These are phyloP conservation scores for Ailanthus altissimus DNA, from an alignment of 345 rosid genomes.

Conservation along the genomic window DNA sequence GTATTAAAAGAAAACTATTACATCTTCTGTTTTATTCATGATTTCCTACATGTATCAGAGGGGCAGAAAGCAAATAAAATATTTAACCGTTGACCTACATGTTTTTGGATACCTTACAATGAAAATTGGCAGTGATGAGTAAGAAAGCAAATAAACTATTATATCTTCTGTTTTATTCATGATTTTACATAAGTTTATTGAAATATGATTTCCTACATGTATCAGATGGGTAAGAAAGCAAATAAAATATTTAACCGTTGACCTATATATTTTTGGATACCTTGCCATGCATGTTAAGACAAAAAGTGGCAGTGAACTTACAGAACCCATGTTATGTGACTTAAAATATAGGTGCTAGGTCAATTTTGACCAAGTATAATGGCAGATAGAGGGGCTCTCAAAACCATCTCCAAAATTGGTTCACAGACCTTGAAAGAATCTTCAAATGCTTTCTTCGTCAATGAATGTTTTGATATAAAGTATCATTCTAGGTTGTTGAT, in stretches of 20 bases:
- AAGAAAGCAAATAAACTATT: too few relatives aligned
- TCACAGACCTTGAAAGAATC: not conserved
- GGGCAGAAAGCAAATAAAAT: not conserved
- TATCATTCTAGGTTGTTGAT: not conserved
- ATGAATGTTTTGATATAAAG: not conserved
- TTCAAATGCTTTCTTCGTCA: not conserved
- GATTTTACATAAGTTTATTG: not conserved
- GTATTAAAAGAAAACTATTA: constrained; percentile 32
- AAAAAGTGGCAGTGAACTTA: not conserved
- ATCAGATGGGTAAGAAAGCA: not conserved
- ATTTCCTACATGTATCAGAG: not conserved
- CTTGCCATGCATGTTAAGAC: not conserved
- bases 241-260: not conserved
- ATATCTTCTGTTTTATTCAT: too few relatives aligned
- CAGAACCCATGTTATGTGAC: not conserved
- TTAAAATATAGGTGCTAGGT: not conserved
- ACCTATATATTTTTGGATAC: not conserved
- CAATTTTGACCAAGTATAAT: not conserved
- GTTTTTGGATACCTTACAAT: not conserved
- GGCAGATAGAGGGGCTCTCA: not conserved
- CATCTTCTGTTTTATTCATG: not conserved
- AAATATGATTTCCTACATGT: not conserved
- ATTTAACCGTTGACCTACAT: not conserved
- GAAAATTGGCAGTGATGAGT: not conserved
- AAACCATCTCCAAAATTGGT: not conserved